Percentiles rank a stretch among this genome's conserved stretches.
These are phyloP conservation scores for Meyerozyma carpophila DNA, from an alignment of 1,139 yeast species.

Conservation along the genomic window DNA sequence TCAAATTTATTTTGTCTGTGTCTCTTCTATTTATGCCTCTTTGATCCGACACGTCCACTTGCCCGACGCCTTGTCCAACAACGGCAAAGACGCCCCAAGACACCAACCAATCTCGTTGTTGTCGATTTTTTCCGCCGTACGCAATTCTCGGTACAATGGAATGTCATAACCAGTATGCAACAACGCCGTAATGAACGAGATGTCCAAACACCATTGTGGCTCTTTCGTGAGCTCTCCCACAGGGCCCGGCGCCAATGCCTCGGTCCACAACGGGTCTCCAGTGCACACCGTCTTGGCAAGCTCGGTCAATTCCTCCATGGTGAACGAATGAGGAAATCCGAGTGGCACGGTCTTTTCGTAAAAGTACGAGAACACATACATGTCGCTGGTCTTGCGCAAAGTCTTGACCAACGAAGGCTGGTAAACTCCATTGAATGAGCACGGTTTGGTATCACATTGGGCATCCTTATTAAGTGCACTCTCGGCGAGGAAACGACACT, in stretches of 20 bases:
- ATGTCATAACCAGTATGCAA: slow-evolving; percentile 94
- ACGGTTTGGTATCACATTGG: slow-evolving; percentile 68
- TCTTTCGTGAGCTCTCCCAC: slow-evolving; percentile 61
- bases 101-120: slow-evolving; percentile 97
- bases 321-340: slow-evolving; percentile 90
- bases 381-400: slow-evolving; percentile 64
- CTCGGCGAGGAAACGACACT: slow-evolving; percentile 85
- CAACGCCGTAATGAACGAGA: slow-evolving; percentile 83
- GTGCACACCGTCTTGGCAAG: slow-evolving; percentile 80
- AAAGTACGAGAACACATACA: slow-evolving; percentile 88
- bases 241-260: slow-evolving; percentile 58
- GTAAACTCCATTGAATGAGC: slow-evolving; percentile 95
- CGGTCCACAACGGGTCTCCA: slow-evolving; percentile 71
- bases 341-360: slow-evolving; percentile 91
- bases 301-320: slow-evolving; percentile 76
- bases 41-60: slow-evolving; percentile 69
- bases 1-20: background rate
- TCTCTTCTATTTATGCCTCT: slow-evolving; percentile 4
- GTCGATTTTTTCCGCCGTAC: slow-evolving; percentile 84
- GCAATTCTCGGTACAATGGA: slow-evolving; percentile 82
- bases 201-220: slow-evolving; percentile 92
- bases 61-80: slow-evolving; percentile 54
- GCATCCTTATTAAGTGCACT: slow-evolving; percentile 75
- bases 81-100: slow-evolving; percentile 91
- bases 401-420: slow-evolving; percentile 85